Conservation (phyloP, 768 basidiomycete species). For the Russula emetica region DNA sequence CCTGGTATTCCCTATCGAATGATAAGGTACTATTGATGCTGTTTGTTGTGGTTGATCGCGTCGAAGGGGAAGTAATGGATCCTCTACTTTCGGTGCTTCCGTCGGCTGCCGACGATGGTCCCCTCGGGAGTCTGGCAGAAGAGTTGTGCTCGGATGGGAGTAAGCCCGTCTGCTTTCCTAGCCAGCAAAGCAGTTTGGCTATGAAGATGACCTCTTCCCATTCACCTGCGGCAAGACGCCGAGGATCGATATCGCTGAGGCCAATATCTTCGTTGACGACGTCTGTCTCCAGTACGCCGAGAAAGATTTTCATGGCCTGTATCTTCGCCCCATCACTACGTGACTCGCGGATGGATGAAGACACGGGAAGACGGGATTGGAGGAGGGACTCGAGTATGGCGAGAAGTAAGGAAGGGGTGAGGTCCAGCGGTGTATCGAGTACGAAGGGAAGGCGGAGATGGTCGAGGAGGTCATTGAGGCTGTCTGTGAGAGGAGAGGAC, state of each 20-base stretch:
- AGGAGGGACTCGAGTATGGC: constrained; percentile 65
- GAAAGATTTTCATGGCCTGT: constrained; percentile 67
- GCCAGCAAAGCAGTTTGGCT: constrained; percentile 65
- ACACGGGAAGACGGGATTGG: constrained; percentile 48
- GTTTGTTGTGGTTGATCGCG: constrained; percentile 38
- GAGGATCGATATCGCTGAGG: constrained; percentile 60
- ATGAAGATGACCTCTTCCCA: constrained; percentile 65
- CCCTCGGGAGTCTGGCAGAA: constrained; percentile 5
- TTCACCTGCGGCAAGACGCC: constrained; percentile 56
- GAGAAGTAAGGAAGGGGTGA: constrained; percentile 68
- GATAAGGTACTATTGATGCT: constrained; percentile 35
- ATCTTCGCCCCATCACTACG: constrained; percentile 42
- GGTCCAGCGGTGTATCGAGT: constrained; percentile 43
- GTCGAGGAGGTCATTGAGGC: constrained; percentile 35
- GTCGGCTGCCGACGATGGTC: constrained; percentile 14
- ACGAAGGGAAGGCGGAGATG: constrained; percentile 34
- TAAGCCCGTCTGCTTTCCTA: constrained; percentile 47
- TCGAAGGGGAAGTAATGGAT: constrained; percentile 29
- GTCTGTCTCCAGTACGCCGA: constrained; percentile 68
- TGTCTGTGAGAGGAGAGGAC: constrained; percentile 23
- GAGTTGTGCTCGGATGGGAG: constrained; percentile 27
- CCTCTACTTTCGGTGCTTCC: background rate
- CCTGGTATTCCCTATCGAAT: constrained; percentile 35
- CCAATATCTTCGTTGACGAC: constrained; percentile 58
- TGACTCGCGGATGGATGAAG: constrained; percentile 36